Conservation (phyloP, 345 rosid species). For the Linum usitatissimum region DNA sequence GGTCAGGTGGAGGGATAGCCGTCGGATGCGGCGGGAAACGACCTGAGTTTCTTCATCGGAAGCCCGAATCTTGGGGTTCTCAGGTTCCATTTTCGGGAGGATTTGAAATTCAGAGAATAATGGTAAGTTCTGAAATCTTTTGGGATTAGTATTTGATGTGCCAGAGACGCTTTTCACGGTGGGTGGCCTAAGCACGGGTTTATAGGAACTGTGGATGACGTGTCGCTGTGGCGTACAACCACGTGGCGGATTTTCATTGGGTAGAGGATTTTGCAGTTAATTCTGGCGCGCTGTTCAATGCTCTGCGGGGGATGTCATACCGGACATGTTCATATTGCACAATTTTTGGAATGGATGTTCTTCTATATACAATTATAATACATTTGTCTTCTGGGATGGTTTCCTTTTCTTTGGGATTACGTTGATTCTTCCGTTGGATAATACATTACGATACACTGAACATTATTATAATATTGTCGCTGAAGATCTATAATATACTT, state of each 20-base stretch:
- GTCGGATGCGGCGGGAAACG: conserved; percentile 40
- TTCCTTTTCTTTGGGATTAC: too few species aligned
- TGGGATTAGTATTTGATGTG: neutral
- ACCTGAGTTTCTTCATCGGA: conserved; percentile 17
- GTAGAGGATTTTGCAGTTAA: conserved; percentile 10
- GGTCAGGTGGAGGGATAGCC: conserved; percentile 43
- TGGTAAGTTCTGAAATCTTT: neutral
- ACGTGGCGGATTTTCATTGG: conserved; percentile 35
- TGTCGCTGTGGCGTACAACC: neutral
- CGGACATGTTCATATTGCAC: neutral
- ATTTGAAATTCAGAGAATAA: neutral
- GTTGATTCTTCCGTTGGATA: too few species aligned
- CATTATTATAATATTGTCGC: too few species aligned
- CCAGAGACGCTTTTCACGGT: neutral
- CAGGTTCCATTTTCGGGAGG: neutral
- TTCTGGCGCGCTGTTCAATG: conserved; percentile 38
- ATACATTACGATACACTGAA: too few species aligned
- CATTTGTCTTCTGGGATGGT: too few species aligned
- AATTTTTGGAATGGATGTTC: neutral
- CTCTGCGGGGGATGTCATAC: neutral
- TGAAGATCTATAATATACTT: too few species aligned
- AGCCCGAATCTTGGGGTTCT: conserved; percentile 10
- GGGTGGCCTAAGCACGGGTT: too few species aligned
- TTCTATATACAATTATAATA: too few species aligned
- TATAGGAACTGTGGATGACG: conserved; percentile 18